Percentiles rank a stretch among this genome's conserved stretches.
Conservation (phyloP, 2,329 filamentous ascomycete species). For the Sarocladium kiliense region DNA sequence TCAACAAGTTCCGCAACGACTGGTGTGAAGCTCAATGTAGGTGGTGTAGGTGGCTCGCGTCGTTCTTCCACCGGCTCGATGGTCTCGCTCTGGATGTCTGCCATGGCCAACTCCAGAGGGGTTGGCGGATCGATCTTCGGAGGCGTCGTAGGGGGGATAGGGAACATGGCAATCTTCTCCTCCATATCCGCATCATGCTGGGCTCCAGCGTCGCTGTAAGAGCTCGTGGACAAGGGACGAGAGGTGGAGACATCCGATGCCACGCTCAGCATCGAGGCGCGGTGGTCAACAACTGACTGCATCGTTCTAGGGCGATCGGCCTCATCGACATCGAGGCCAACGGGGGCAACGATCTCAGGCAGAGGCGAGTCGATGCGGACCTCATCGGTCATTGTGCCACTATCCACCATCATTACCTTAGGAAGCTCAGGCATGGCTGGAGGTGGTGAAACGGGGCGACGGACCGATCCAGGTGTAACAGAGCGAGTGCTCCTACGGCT, state of each 20-base stretch:
- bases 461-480: slow-evolving; percentile 42
- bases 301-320: slow-evolving; percentile 33
- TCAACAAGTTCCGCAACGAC: slow-evolving; percentile 34
- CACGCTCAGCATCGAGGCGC: slow-evolving; percentile 21
- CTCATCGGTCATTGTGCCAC: slow-evolving; percentile 54
- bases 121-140: slow-evolving; percentile 12
- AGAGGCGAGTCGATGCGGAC: neutral
- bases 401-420: slow-evolving; percentile 53
- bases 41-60: slow-evolving; percentile 24
- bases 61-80: slow-evolving; percentile 37
- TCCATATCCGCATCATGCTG: slow-evolving; percentile 47
- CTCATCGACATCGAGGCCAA: slow-evolving; percentile 19
- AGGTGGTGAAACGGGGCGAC: slow-evolving; percentile 33
- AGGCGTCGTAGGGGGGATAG: slow-evolving; percentile 44
- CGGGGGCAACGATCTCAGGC: neutral
- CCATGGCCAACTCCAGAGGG: slow-evolving; percentile 25
- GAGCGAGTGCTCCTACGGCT: slow-evolving; percentile 43
- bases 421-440: slow-evolving; percentile 46
- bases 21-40: slow-evolving; percentile 36
- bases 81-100: slow-evolving; percentile 37
- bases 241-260: slow-evolving; percentile 21
- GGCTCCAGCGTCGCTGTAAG: slow-evolving; percentile 48
- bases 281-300: slow-evolving; percentile 33
- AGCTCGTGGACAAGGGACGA: slow-evolving; percentile 41
- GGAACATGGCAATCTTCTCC: slow-evolving; percentile 49